Percentiles rank a stretch among this genome's conserved stretches.
Evolutionary conservation across 768 basidiomycete genomes (phyloP).

Genomic region (Ephemerocybe angulata): DNA sequence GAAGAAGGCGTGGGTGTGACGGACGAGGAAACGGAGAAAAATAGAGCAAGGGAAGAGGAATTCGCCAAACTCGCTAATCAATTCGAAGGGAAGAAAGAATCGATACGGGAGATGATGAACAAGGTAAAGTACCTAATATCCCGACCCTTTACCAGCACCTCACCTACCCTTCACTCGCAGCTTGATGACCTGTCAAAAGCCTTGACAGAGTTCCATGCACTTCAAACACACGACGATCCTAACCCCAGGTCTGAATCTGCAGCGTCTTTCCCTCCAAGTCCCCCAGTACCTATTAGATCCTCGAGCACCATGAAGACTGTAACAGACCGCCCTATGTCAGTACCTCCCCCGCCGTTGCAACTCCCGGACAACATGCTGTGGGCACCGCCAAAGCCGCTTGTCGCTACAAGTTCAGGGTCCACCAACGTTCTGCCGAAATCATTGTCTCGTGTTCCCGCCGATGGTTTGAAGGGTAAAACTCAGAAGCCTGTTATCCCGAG

Average conservation of each 20-base stretch:
- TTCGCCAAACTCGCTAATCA: constrained; percentile 65
- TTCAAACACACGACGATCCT: constrained; percentile 42
- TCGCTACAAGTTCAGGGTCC: not conserved
- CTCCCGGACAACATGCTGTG: constrained; percentile 2
- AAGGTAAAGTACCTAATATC: constrained; percentile 46
- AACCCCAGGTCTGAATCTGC: constrained; percentile 27
- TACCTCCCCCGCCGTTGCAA: not conserved
- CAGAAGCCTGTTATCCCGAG: constrained; percentile 16
- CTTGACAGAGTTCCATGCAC: constrained; percentile 46
- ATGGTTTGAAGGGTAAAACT: not conserved
- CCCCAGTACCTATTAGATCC: not conserved
- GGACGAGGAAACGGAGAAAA: constrained; percentile 54
- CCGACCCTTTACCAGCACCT: constrained; percentile 5
- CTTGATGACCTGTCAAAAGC: constrained; percentile 55
- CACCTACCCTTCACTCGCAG: constrained; percentile 27
- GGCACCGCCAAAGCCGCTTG: not conserved
- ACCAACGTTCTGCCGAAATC: not conserved
- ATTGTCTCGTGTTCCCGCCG: not conserved
- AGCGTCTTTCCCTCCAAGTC: constrained; percentile 1
- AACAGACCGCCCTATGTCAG: not conserved
- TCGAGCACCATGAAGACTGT: not conserved
- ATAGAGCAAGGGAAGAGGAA: constrained; percentile 58
- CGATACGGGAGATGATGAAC: constrained; percentile 68
- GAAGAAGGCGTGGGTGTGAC: constrained; percentile 49
- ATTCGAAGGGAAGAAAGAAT: constrained; percentile 66